Evolutionary conservation across 495 filamentous ascomycete genomes (phyloP).

Genomic region (Tuber magnatum): DNA sequence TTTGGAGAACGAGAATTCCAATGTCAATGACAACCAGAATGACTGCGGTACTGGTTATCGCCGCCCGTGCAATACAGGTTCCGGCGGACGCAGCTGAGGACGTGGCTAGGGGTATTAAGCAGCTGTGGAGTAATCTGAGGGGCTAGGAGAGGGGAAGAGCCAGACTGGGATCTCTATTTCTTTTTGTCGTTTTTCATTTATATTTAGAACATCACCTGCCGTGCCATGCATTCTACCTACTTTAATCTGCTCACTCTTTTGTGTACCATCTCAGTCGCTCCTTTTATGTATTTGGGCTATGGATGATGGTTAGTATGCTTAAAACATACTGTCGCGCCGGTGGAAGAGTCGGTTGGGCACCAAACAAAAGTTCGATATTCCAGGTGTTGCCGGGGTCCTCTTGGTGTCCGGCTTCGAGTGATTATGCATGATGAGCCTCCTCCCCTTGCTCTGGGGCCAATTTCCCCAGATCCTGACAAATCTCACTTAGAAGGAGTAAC

Average conservation of each 20-base stretch:
- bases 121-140: not conserved
- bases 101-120: not conserved
- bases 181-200: not conserved
- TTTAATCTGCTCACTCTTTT: not conserved
- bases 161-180: not conserved
- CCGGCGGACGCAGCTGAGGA: not conserved
- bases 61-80: not conserved
- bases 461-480: not conserved
- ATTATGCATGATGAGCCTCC: not conserved
- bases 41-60: constrained; percentile 1
- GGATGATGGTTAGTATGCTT: not conserved
- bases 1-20: constrained; percentile 36
- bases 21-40: constrained; percentile 40
- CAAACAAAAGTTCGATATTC: not conserved
- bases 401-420: not conserved
- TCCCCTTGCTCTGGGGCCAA: not conserved
- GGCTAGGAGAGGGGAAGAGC: not conserved
- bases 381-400: too few relatives aligned
- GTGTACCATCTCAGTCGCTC: not conserved
- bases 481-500: not conserved
- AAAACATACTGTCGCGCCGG: not conserved
- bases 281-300: not conserved
- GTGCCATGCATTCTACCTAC: not conserved
- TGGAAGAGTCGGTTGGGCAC: not conserved
- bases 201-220: not conserved